These are phyloP conservation scores for Colletotrichum falcatum DNA, from an alignment of 2,329 filamentous ascomycete species.

Conservation along the genomic window DNA sequence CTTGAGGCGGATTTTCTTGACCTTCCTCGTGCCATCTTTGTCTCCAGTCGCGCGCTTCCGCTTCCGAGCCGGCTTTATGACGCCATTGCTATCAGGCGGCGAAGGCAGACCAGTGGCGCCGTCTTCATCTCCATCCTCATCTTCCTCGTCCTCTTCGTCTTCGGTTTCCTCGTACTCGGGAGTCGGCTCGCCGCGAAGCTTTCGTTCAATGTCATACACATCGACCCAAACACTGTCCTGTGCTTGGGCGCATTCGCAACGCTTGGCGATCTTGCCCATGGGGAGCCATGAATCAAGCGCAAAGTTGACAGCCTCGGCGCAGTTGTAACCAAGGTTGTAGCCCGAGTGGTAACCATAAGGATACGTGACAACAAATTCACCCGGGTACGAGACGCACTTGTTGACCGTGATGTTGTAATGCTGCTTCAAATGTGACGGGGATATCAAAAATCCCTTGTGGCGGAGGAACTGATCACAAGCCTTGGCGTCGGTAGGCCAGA, in stretches of 20 bases:
- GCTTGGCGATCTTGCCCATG: constrained; percentile 95
- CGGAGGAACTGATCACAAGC: constrained; percentile 95
- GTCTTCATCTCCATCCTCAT: constrained; percentile 73
- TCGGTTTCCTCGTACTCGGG: constrained; percentile 85
- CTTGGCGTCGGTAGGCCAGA: constrained; percentile 96
- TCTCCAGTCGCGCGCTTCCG: constrained; percentile 68
- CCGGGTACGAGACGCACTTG: constrained; percentile 93
- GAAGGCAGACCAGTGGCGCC: constrained; percentile 79
- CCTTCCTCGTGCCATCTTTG: constrained; percentile 64
- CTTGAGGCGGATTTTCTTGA: constrained; percentile 83
- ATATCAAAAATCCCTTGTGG: constrained; percentile 98
- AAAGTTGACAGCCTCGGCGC: constrained; percentile 98
- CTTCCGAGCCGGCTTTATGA: constrained; percentile 63
- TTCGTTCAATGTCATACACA: constrained; percentile 94
- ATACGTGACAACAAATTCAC: constrained; percentile 98
- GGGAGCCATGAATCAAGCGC: constrained; percentile 95
- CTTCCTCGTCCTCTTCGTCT: constrained; percentile 75
- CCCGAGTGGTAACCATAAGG: constrained; percentile 99
- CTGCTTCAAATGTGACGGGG: constrained; percentile 85
- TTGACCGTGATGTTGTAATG: constrained; percentile 97
- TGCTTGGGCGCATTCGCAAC: constrained; percentile 94
- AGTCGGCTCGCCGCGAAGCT: constrained; percentile 88
- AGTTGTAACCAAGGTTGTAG: constrained; percentile 98
- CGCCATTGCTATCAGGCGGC: constrained; percentile 65
- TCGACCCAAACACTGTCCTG: constrained; percentile 99